These are phyloP conservation scores for Ceratobasidium sp. DNA, from an alignment of 1,284 basidiomycete species.

Conservation along the genomic window DNA sequence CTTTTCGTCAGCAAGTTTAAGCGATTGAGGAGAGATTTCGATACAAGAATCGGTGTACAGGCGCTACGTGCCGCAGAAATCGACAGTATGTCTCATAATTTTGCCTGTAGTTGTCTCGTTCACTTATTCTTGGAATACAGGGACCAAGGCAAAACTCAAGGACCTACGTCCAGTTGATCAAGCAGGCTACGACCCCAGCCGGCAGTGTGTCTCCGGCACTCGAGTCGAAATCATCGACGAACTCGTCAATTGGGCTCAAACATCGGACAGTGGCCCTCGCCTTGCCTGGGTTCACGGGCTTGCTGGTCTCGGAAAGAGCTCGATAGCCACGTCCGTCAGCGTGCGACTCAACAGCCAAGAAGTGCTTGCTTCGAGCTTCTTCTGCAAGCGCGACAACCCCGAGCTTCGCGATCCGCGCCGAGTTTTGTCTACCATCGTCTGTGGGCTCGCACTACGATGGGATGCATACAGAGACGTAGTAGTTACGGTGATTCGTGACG, in stretches of 20 bases:
- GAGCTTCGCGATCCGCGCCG: background rate
- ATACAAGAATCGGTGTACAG: background rate
- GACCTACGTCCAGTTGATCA: background rate
- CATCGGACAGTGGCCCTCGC: background rate
- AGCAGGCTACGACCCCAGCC: background rate
- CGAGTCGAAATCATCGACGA: background rate
- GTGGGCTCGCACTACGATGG: background rate
- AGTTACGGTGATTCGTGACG: background rate
- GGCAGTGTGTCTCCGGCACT: background rate
- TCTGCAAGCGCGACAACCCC: slow-evolving; percentile 32
- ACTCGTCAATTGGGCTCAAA: background rate
- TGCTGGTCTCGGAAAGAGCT: slow-evolving; percentile 38
- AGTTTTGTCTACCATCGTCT: background rate
- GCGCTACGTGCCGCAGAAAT: background rate
- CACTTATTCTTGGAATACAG: background rate
- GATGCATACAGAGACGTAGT: slow-evolving; percentile 6
- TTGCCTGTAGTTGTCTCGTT: too few species aligned
- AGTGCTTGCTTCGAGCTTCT: background rate
- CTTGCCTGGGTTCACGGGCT: slow-evolving; percentile 27
- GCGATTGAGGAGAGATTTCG: background rate
- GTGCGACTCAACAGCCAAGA: background rate
- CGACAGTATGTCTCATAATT: background rate
- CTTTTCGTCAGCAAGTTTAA: background rate
- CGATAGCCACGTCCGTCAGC: background rate
- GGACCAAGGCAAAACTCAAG: background rate